phyloP scores from a whole-genome alignment of 2,329 filamentous ascomycete species.

The Talaromyces funiculosus region DNA sequence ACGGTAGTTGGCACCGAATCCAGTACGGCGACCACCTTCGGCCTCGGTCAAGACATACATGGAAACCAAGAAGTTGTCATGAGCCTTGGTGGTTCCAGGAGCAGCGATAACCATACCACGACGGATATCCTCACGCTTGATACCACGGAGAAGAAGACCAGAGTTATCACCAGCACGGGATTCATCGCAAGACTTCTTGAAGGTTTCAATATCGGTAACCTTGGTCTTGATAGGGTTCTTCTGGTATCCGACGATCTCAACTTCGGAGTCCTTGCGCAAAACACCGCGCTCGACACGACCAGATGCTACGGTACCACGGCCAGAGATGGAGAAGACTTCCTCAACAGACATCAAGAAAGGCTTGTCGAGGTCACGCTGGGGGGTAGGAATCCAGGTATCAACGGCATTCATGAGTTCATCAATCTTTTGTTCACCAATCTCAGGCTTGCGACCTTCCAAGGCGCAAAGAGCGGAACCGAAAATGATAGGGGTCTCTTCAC shows the following conservation, averaged over 20 bases:
- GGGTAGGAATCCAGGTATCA: conserved; percentile 94
- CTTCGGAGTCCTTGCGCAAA: conserved; percentile 88
- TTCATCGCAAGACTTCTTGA: conserved; percentile 99
- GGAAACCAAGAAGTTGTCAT: conserved; percentile 87
- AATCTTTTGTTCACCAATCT: conserved; percentile 83
- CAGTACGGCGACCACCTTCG: conserved; percentile 94
- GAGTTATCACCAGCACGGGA: conserved; percentile 97
- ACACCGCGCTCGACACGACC: conserved; percentile 94
- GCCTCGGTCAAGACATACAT: conserved; percentile 98
- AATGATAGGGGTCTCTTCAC: conserved; percentile 94
- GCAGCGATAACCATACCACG: conserved; percentile 91
- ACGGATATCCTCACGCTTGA: conserved; percentile 89
- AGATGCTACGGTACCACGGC: conserved; percentile 93
- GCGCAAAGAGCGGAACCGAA: conserved; percentile 96
- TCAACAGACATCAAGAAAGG: conserved; percentile 99
- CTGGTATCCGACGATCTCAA: conserved; percentile 90
- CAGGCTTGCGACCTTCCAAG: conserved; percentile 75
- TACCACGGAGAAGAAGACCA: conserved; percentile 87
- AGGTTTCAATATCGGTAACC: conserved; percentile 99
- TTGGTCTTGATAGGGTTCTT: conserved; percentile 86
- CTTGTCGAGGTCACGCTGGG: conserved; percentile 89
- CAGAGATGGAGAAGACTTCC: conserved; percentile 82
- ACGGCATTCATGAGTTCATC: conserved; percentile 86
- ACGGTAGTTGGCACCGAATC: conserved; percentile 93
- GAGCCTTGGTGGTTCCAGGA: conserved; percentile 77